A percentile compares a stretch with the other conserved stretches of the same genome.
phyloP scores from a whole-genome alignment of 2,329 filamentous ascomycete genomes.

The Tothia fuscella region DNA sequence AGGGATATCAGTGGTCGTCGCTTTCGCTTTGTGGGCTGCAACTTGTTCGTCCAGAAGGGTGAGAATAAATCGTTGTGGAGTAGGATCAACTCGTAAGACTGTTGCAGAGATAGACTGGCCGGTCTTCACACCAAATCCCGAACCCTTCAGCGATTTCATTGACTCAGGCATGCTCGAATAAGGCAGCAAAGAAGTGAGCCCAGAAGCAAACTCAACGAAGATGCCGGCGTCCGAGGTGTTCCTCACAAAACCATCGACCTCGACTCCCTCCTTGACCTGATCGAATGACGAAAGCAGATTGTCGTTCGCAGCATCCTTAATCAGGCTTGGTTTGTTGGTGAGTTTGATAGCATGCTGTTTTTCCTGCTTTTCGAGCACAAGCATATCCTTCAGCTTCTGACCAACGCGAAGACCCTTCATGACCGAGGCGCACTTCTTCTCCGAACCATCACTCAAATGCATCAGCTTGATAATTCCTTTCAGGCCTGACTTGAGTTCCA shows the following conservation, averaged over 20 bases:
- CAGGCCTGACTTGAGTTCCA: slow-evolving; percentile 65
- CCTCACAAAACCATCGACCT: slow-evolving; percentile 68
- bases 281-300: slow-evolving; percentile 60
- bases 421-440: slow-evolving; percentile 62
- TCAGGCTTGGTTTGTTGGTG: slow-evolving; percentile 70
- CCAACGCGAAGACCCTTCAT: slow-evolving; percentile 75
- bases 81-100: slow-evolving; percentile 59
- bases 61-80: slow-evolving; percentile 56
- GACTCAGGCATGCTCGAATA: slow-evolving; percentile 67
- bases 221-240: slow-evolving; percentile 72
- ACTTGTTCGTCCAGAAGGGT: slow-evolving; percentile 44
- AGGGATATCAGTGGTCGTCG: slow-evolving; percentile 16
- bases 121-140: slow-evolving; percentile 68
- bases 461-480: slow-evolving; percentile 65
- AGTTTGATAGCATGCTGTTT: slow-evolving; percentile 63
- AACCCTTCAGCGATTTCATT: slow-evolving; percentile 40
- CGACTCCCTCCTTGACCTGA: slow-evolving; percentile 55
- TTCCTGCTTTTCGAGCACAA: slow-evolving; percentile 77
- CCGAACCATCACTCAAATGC: slow-evolving; percentile 76
- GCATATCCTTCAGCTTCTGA: slow-evolving; percentile 67
- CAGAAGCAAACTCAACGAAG: slow-evolving; percentile 79
- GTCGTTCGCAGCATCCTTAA: slow-evolving; percentile 62
- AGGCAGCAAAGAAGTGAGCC: slow-evolving; percentile 65
- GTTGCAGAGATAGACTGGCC: slow-evolving; percentile 63
- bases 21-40: slow-evolving; percentile 22